phyloP scores from a whole-genome alignment of 2,329 filamentous ascomycete species.

The Leptographium lundbergii region DNA sequence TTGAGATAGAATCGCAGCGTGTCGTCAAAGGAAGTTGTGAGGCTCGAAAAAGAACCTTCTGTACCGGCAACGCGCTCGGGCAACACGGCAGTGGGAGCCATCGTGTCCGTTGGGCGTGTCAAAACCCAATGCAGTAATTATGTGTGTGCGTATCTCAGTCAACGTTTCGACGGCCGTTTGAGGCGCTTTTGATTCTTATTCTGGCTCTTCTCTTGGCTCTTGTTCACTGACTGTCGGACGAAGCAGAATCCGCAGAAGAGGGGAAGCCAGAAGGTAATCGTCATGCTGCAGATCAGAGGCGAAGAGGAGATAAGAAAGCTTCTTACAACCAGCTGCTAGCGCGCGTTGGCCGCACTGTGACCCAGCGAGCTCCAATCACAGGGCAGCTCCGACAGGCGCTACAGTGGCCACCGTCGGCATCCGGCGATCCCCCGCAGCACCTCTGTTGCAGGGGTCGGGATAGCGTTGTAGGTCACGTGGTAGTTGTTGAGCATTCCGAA shows the following conservation, averaged over 20 bases:
- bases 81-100: slow-evolving; percentile 45
- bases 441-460: background rate
- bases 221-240: too few species aligned
- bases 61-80: slow-evolving; percentile 27
- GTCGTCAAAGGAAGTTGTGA: slow-evolving; percentile 74
- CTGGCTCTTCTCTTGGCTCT: background rate
- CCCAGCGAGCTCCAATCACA: background rate
- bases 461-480: background rate
- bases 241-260: too few species aligned
- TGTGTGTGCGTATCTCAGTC: background rate
- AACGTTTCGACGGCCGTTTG: background rate
- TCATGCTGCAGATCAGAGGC: background rate
- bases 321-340: background rate
- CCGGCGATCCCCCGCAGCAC: background rate
- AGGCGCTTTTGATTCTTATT: background rate
- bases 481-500: background rate
- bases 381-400: background rate
- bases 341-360: background rate
- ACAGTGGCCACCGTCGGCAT: background rate
- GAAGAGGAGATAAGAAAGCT: background rate
- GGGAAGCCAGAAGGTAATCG: background rate
- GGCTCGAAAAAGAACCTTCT: slow-evolving; percentile 24
- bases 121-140: background rate
- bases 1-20: slow-evolving; percentile 90
- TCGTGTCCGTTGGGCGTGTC: slow-evolving; percentile 15